These are phyloP conservation scores for Saccharomycopsis selenospora DNA, from an alignment of 805 yeast genomes.

Conservation along the genomic window DNA sequence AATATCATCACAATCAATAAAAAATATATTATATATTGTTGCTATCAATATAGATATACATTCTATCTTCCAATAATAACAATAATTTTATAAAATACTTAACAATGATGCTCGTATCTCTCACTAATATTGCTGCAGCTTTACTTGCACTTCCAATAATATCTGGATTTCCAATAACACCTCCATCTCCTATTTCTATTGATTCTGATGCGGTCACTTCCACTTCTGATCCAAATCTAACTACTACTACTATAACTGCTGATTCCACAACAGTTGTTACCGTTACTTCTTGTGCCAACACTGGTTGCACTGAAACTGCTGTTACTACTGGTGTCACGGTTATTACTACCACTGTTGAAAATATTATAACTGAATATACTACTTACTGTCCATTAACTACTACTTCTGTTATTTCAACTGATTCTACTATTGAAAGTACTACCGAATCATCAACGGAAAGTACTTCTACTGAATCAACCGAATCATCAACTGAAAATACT, in stretches of 20 bases:
- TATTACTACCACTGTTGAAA: conserved; percentile 22
- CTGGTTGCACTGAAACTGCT: conserved; percentile 20
- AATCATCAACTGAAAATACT: too few species aligned
- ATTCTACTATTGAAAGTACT: too few species aligned
- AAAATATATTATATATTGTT: too few species aligned
- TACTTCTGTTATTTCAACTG: background rate
- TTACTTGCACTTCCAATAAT: background rate
- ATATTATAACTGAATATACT: conserved; percentile 23
- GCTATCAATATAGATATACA: too few species aligned
- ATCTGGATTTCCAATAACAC: background rate
- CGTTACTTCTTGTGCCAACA: conserved; percentile 19
- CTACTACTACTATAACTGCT: background rate
- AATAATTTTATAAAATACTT: too few species aligned
- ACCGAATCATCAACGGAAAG: too few species aligned
- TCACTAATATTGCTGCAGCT: too few species aligned
- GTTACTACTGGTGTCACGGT: conserved; percentile 25
- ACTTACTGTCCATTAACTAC: conserved; percentile 26
- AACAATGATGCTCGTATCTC: too few species aligned
- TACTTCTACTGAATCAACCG: too few species aligned
- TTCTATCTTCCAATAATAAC: too few species aligned
- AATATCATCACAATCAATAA: too few species aligned
- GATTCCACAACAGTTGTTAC: conserved; percentile 23
- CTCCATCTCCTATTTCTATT: background rate
- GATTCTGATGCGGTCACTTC: background rate
- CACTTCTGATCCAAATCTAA: background rate